Evolutionary conservation across 2,329 filamentous ascomycete species (phyloP), one percentile per base, ranked within the genome.

Genomic region (Exserohilum turcica): DNA sequence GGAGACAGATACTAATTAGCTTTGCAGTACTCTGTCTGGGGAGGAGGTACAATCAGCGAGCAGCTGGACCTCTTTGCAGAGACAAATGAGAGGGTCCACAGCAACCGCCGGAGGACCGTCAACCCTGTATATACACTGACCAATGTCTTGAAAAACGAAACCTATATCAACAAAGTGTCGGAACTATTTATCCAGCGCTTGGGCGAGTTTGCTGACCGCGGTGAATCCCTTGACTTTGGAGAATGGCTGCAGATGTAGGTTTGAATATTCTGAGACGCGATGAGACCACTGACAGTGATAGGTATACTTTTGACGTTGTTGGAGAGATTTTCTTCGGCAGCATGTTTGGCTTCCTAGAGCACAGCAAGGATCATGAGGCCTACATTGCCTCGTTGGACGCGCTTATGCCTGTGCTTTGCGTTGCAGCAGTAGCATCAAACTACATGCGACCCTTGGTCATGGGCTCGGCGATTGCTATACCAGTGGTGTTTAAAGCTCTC

Each of bases 301-400:
- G 56, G 49, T 65, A 61, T 52, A 66, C 61, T n/a, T 63, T 55
- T 43, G 62, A 65, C 21, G 54, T 59, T 3, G 55, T 65, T 19
- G 62, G 58, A 15, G 50, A 50, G 15, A 36, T 59, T 2, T 61
- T 65, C 44, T 63, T 55, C 36, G 62, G 60, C 5, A 33, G 52
- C 3, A 48, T 49, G 36, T 58, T 64, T 28, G 57, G 59, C 13
- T 66, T 66, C 39, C 27, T 66, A 16, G 46, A 59, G 18, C 43
- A 61, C 2, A 46, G 59, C n/a, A 39, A 60, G 6, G 61, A 66
- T 28, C 54, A 63, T 29, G 52, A 46, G 5, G 48, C 37, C 15
- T 64, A 51, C 28, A 63, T 64, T 9, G 40, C 53, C 7, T 51
- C 75, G 2, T 59, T 77, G 1, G 70, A 77, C 38, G 68, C 54